Evolutionary conservation across 23 red algal genomes (phyloP).

Genomic region (Gracilaria caudata): DNA sequence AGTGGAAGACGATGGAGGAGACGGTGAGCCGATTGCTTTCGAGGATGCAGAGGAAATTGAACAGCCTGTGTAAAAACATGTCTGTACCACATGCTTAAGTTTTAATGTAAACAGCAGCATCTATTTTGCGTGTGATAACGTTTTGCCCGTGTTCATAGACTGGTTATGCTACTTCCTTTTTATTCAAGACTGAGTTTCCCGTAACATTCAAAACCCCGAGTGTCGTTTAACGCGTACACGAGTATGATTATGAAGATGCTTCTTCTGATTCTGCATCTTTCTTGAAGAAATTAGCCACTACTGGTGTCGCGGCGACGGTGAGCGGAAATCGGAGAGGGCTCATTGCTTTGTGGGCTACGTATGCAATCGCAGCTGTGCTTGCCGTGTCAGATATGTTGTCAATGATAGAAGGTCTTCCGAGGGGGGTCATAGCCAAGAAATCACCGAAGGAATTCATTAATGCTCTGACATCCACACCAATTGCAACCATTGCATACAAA

Average conservation of each 20-base stretch:
- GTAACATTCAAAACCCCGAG: neutral
- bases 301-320: conserved; percentile 70
- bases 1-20: conserved; percentile 2
- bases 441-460: conserved; percentile 76
- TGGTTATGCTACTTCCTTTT: neutral
- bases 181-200: neutral
- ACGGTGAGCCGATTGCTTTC: neutral
- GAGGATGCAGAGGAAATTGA: conserved; percentile 15
- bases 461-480: conserved; percentile 78
- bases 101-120: conserved; percentile 13
- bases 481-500: conserved; percentile 65
- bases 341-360: conserved; percentile 89
- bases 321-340: conserved; percentile 91
- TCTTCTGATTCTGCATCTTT: conserved; percentile 31
- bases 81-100: neutral
- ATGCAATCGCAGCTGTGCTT: conserved; percentile 82
- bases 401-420: conserved; percentile 86
- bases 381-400: conserved; percentile 76
- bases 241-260: conserved; percentile 24
- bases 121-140: neutral
- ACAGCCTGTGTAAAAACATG: neutral
- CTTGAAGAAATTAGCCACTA: conserved; percentile 83
- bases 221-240: neutral
- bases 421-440: conserved; percentile 64
- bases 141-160: neutral